Conservation (phyloP, 805 yeast species). For the Candida sanyiensis region DNA sequence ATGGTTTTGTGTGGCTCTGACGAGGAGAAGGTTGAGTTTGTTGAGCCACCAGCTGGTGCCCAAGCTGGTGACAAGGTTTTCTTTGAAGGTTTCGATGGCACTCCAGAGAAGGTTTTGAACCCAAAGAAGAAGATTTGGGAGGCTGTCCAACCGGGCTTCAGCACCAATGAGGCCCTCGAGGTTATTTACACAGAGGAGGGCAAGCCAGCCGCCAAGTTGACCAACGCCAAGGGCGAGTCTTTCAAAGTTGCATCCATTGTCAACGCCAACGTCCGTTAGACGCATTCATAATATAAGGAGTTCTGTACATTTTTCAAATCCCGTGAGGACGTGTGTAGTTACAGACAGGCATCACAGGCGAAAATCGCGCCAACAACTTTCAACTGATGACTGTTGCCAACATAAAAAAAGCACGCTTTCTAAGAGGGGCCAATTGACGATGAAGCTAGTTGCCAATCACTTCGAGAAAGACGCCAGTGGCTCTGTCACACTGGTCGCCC, state of each 20-base stretch:
- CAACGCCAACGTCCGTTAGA: conserved; percentile 73
- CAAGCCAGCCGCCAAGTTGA: conserved; percentile 58
- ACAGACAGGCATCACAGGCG: neutral
- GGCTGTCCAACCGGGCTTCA: conserved; percentile 84
- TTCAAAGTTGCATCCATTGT: conserved; percentile 70
- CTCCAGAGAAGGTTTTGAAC: conserved; percentile 86
- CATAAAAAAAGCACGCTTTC: too few relatives aligned
- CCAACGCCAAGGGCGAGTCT: conserved; percentile 71
- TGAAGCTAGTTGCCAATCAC: conserved; percentile 50
- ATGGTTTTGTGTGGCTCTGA: conserved; percentile 95
- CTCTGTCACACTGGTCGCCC: conserved; percentile 60
- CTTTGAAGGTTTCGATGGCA: conserved; percentile 86
- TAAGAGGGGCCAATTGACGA: too few relatives aligned
- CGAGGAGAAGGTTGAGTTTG: conserved; percentile 79
- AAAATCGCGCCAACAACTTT: neutral
- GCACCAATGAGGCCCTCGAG: conserved; percentile 69
- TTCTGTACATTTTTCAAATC: neutral
- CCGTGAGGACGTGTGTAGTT: neutral
- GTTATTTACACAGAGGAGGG: conserved; percentile 80
- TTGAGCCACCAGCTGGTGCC: conserved; percentile 89
- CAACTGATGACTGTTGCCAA: too few relatives aligned
- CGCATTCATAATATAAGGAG: neutral
- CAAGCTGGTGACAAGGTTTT: conserved; percentile 94
- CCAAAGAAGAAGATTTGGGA: conserved; percentile 99
- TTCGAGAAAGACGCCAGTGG: conserved; percentile 61